These are phyloP conservation scores for Fusarium protoensiforme DNA, from an alignment of 2,329 filamentous ascomycete species.

Conservation along the genomic window DNA sequence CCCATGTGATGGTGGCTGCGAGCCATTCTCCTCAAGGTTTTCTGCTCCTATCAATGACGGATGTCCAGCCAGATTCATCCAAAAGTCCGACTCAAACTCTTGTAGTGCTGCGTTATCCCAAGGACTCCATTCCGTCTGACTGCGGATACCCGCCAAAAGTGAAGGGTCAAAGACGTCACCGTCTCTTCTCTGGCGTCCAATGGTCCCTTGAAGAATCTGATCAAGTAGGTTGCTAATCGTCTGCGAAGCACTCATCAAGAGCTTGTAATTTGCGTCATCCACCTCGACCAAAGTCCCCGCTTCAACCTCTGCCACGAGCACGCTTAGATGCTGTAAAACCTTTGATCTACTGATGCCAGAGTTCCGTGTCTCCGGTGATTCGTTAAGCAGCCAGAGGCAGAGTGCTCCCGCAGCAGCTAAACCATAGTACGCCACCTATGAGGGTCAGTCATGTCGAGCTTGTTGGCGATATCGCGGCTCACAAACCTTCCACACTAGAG, in stretches of 20 bases:
- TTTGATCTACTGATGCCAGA: not conserved
- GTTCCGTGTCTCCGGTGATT: not conserved
- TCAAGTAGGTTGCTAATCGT: constrained; percentile 5
- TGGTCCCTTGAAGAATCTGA: too few relatives aligned
- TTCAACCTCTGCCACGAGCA: constrained; percentile 19
- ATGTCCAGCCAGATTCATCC: too few relatives aligned
- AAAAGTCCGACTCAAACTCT: too few relatives aligned
- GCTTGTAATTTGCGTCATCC: constrained; percentile 17
- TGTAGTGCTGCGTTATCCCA: too few relatives aligned
- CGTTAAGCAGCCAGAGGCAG: not conserved
- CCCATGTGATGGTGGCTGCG: too few relatives aligned
- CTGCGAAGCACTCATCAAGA: constrained; percentile 10
- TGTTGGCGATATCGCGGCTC: not conserved
- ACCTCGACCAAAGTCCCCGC: constrained; percentile 7
- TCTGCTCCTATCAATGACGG: too few relatives aligned
- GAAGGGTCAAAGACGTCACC: too few relatives aligned
- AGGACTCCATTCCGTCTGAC: too few relatives aligned
- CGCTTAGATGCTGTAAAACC: constrained; percentile 14
- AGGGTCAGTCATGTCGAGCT: not conserved
- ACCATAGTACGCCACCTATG: constrained; percentile 20
- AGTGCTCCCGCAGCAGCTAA: constrained; percentile 20
- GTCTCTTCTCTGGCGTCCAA: too few relatives aligned
- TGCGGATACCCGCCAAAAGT: too few relatives aligned
- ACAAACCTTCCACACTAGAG: constrained; percentile 21
- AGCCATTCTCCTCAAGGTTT: too few relatives aligned